Evolutionary conservation across 306 rosid species (phyloP).

Genomic region (Alnus glutinosa): DNA sequence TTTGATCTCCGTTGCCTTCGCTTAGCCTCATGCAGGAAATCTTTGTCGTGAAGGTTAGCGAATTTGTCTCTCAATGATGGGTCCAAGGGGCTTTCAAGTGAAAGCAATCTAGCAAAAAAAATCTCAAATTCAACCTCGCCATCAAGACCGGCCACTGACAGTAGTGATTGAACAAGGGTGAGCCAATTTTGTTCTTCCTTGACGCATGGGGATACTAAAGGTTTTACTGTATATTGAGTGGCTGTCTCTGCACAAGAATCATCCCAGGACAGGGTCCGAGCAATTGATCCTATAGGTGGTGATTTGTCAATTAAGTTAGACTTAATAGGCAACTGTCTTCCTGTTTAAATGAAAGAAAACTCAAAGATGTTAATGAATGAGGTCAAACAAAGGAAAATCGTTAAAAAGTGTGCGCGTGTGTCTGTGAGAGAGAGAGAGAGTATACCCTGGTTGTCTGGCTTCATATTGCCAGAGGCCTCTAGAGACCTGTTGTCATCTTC

Average conservation of each 20-base stretch:
- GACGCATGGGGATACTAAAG: slow-evolving; percentile 47
- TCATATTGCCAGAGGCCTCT: slow-evolving; percentile 40
- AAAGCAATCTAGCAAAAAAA: slow-evolving; percentile 55
- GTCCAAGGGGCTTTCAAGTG: slow-evolving; percentile 75
- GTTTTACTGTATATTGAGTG: slow-evolving; percentile 48
- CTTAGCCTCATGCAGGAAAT: slow-evolving; percentile 63
- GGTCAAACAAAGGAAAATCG: slow-evolving; percentile 6
- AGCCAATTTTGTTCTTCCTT: slow-evolving; percentile 74
- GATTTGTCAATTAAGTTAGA: slow-evolving; percentile 93
- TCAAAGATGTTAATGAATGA: slow-evolving; percentile 14
- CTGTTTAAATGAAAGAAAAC: slow-evolving; percentile 39
- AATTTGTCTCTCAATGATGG: slow-evolving; percentile 79
- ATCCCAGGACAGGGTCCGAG: slow-evolving; percentile 82
- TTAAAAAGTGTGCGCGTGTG: background rate
- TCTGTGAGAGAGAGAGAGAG: slow-evolving; percentile 15
- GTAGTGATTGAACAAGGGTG: slow-evolving; percentile 54
- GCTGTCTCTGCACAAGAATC: slow-evolving; percentile 57
- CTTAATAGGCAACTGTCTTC: slow-evolving; percentile 38
- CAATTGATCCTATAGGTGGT: slow-evolving; percentile 89
- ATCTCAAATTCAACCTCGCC: slow-evolving; percentile 40
- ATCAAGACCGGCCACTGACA: slow-evolving; percentile 66
- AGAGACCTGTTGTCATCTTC: slow-evolving; percentile 58
- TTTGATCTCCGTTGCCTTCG: slow-evolving; percentile 70
- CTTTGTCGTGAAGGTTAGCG: slow-evolving; percentile 47
- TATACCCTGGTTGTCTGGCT: slow-evolving; percentile 50